Base-by-base conservation (phyloP, 2,329 filamentous ascomycete species). In the Exophiala lecanii-corni region DNA sequence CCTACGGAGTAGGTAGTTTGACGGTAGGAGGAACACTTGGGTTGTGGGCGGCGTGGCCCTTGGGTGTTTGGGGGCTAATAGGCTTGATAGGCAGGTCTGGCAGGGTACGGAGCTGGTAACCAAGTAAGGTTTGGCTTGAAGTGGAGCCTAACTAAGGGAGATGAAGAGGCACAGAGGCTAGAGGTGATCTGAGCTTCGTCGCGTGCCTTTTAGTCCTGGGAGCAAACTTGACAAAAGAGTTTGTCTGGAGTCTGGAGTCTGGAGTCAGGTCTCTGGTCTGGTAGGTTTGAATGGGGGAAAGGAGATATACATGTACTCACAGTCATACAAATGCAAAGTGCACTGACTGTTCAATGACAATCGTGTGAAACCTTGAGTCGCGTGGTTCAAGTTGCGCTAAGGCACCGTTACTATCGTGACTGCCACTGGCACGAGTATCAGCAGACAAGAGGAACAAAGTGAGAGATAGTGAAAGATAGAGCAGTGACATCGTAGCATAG, bases 401-500 rank as follows among this genome's bases (percentile, higher is more conserved):
- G 28, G 15, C 31, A 47, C 35, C 36, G 43, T 50, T 47, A 47
- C 43, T 37, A 47, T 12, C 23, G 23, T 26, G 23, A 7, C 6
- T 12, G 23, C 23, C 23, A 12, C 12, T 26, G 7, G 23, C 6
- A 26, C 23, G 12, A 47, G 41, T 44, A 47, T 50, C 47, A 50
- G 43, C 40, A 41, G 43, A 38, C 18, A 23, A 7, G 12, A 26
- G 12, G 23, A n/a, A 7, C 23, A 26, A 26, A 26, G 19, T 40
- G 12, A 4, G 38, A 38, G 47, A 47, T 47, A 42, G 36, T 12
- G 23, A 47, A 38, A 50, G 48, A 50, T 50, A 50, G 44, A 50
- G 44, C 34, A 39, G 48, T 50, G 33, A 41, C 41, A 50, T 50
- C 39, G 48, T 47, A 43, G 31, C 44, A 45, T 46, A 42, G 32